These are phyloP conservation scores for Camelina laxa DNA, from an alignment of 345 rosid genomes.

Conservation along the genomic window DNA sequence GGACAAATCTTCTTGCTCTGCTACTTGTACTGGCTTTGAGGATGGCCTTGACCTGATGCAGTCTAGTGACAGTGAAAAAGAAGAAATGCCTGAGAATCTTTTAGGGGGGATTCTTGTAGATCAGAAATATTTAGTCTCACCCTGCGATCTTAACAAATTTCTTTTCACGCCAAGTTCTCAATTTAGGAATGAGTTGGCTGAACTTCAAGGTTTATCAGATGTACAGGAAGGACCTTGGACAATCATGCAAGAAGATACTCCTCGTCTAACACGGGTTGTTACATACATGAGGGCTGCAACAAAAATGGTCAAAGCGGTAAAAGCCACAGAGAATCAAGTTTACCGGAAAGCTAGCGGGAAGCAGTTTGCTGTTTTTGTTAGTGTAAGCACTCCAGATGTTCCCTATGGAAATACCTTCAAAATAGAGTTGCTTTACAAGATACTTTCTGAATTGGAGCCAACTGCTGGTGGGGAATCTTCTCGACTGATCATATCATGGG, in stretches of 20 bases:
- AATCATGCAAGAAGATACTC: conserved; percentile 53
- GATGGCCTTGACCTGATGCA: conserved; percentile 66
- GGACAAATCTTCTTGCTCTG: conserved; percentile 49
- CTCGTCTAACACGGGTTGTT: conserved; percentile 52
- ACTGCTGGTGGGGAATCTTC: conserved; percentile 63
- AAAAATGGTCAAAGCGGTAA: conserved; percentile 78
- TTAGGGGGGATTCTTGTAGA: conserved; percentile 75
- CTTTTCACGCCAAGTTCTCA: conserved; percentile 75
- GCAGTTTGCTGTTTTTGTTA: conserved; percentile 56
- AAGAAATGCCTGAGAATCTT: conserved; percentile 73
- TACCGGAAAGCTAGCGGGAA: conserved; percentile 64
- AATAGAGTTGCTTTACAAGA: conserved; percentile 79
- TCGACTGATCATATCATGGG: conserved; percentile 75
- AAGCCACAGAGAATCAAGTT: conserved; percentile 77
- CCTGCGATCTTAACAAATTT: conserved; percentile 61
- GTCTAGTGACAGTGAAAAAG: conserved; percentile 46
- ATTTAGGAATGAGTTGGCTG: conserved; percentile 71
- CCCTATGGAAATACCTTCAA: conserved; percentile 77
- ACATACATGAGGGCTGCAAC: conserved; percentile 74
- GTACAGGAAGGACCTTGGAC: conserved; percentile 78
- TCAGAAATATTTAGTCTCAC: conserved; percentile 51
- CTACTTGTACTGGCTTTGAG: conserved; percentile 56
- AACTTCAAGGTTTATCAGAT: conserved; percentile 66
- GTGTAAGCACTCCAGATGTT: conserved; percentile 79
- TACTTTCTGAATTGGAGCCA: conserved; percentile 58